phyloP scores from a whole-genome alignment of 2,329 filamentous ascomycete species.

The Ceratocystis cubensis region DNA sequence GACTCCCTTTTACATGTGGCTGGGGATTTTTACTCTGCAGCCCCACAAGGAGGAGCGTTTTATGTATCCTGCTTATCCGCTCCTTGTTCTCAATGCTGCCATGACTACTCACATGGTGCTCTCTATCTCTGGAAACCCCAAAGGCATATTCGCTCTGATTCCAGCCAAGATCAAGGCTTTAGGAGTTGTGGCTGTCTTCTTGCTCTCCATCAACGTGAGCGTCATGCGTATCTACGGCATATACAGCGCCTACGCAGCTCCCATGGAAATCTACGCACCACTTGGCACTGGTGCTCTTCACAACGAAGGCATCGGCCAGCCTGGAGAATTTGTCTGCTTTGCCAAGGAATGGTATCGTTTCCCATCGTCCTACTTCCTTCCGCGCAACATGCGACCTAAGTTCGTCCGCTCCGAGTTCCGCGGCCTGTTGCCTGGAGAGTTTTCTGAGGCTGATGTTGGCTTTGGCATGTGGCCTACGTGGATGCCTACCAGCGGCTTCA shows the following conservation, averaged over 20 bases:
- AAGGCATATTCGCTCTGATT: constrained; percentile 55
- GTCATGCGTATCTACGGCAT: constrained; percentile 63
- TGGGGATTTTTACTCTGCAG: constrained; percentile 79
- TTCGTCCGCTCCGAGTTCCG: constrained; percentile 85
- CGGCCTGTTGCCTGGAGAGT: constrained; percentile 81
- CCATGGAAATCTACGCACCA: constrained; percentile 56
- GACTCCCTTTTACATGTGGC: constrained; percentile 85
- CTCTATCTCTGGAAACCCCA: constrained; percentile 58
- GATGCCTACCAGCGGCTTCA: constrained; percentile 71
- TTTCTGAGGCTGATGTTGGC: constrained; percentile 57
- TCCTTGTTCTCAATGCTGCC: constrained; percentile 77
- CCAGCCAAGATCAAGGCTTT: constrained; percentile 62
- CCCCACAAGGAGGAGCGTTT: constrained; percentile 97
- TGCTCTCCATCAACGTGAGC: constrained; percentile 53
- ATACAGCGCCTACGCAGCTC: constrained; percentile 71
- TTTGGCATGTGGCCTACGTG: constrained; percentile 70
- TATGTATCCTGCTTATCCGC: constrained; percentile 95
- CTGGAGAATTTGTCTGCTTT: constrained; percentile 66
- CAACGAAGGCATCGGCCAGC: constrained; percentile 38
- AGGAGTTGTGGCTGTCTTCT: constrained; percentile 45
- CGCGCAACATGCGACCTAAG: constrained; percentile 68
- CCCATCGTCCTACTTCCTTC: constrained; percentile 83
- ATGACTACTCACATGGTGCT: constrained; percentile 72
- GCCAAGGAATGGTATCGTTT: constrained; percentile 99
- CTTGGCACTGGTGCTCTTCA: constrained; percentile 44